phyloP scores from a whole-genome alignment of 495 filamentous ascomycete species.

The Tuber indicum region DNA sequence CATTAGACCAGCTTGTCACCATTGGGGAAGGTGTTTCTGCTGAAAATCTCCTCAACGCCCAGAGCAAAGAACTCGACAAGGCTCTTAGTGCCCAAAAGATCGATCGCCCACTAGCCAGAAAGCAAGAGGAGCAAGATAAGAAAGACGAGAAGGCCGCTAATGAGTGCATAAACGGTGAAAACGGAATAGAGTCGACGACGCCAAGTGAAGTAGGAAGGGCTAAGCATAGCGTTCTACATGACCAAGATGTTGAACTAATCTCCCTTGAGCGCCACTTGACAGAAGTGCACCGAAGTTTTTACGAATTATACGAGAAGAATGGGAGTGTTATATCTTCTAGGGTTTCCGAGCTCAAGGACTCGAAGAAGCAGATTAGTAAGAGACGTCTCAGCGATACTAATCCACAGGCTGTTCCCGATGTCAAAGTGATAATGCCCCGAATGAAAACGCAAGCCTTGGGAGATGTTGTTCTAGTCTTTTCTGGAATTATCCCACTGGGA shows the following conservation, averaged over 20 bases:
- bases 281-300: constrained; percentile 70
- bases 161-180: constrained; percentile 48
- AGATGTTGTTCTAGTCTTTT: constrained; percentile 70
- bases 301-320: constrained; percentile 63
- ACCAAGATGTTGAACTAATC: constrained; percentile 75
- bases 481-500: constrained; percentile 76
- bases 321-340: constrained; percentile 11
- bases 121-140: constrained; percentile 80
- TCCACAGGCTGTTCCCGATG: constrained; percentile 68
- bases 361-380: constrained; percentile 29
- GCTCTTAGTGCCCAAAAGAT: constrained; percentile 80
- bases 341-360: constrained; percentile 45
- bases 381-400: constrained; percentile 45
- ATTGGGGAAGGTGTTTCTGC: constrained; percentile 67
- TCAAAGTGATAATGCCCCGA: constrained; percentile 69
- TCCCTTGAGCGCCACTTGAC: constrained; percentile 67
- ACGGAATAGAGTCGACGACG: constrained; percentile 43
- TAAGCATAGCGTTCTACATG: constrained; percentile 45
- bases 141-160: constrained; percentile 61
- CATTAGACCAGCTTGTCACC: constrained; percentile 66
- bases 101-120: constrained; percentile 75
- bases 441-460: constrained; percentile 68
- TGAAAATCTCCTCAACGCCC: constrained; percentile 61
- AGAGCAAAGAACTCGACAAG: constrained; percentile 75
- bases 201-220: constrained; percentile 42